Evolutionary conservation across 768 basidiomycete species (phyloP).

Genomic region (Boletus subparvulus): DNA sequence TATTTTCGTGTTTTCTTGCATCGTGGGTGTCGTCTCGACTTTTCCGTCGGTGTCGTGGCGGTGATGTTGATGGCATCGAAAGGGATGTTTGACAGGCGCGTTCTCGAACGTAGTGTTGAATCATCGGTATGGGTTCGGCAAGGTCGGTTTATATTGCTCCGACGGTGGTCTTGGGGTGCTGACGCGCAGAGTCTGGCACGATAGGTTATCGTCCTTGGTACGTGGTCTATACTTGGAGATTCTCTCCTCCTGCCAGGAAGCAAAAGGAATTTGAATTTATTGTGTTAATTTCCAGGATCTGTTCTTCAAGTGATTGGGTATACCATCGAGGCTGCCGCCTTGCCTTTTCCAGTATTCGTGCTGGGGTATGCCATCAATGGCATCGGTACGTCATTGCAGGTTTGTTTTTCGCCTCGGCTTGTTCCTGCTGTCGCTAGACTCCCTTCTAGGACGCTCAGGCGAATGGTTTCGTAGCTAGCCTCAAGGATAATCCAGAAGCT

Average conservation of each 20-base stretch:
- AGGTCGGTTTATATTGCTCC: slow-evolving; percentile 16
- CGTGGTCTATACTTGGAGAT: neutral
- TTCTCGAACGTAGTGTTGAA: slow-evolving; percentile 31
- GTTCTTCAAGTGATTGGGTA: slow-evolving; percentile 33
- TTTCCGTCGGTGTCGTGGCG: neutral
- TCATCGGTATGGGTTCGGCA: slow-evolving; percentile 34
- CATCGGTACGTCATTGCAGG: slow-evolving; percentile 47
- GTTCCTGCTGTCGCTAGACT: neutral
- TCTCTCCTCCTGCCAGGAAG: neutral
- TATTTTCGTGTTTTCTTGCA: slow-evolving; percentile 42
- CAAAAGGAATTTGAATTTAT: no score
- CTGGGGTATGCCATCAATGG: slow-evolving; percentile 45
- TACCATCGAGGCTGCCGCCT: slow-evolving; percentile 38
- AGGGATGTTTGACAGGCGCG: slow-evolving; percentile 36
- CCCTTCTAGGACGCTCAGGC: slow-evolving; percentile 45
- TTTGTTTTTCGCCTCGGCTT: slow-evolving; percentile 16
- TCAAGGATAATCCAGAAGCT: slow-evolving; percentile 37
- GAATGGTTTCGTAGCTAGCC: slow-evolving; percentile 44
- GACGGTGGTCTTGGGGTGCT: neutral
- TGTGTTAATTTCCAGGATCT: slow-evolving; percentile 19
- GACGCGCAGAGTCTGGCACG: neutral
- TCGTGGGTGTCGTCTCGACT: slow-evolving; percentile 25
- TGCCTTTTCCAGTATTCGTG: slow-evolving; percentile 47
- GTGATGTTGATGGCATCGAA: neutral
- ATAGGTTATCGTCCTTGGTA: slow-evolving; percentile 32